Evolutionary conservation across 2,329 filamentous ascomycete species (phyloP), one percentile per base, ranked within the genome.

Genomic region (Trichoderma lentiforme): DNA sequence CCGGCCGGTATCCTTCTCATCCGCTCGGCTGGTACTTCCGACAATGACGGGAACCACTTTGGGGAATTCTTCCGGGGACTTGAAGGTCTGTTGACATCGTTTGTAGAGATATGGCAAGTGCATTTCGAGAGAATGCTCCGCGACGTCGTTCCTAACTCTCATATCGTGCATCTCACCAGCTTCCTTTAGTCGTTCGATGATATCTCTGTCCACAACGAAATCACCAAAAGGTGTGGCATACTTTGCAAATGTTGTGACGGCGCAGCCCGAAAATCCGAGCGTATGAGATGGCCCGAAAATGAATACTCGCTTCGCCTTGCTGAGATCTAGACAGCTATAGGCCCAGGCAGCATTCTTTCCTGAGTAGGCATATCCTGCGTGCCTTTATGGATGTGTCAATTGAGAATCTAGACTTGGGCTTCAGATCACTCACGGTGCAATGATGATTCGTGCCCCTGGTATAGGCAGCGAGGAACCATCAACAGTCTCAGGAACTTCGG

Each of bases 51-150:
- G 96, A 0, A 98, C 87, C 4, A 99, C 87, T 7, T 87, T 88
- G 0, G 95, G 94, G 76, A 92, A 93, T 4, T 86, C 78, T 1
- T 87, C 82, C 0, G 82, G 78, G 0, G 84, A 82, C 0, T 81
- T 82, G 73, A 88, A 87, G 0, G 84, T 85, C 72, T 85, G 83
- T 65, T 86, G 78, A 3, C 90, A 86, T 68, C 93, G 89, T 79
- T 95, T 94, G 85, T 94, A 95, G 74, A 98, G 92, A 78, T 97
- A 98, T 0, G 96, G 95, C 9, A 98, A 86, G 76, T 99, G 96
- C 92, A 99, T 97, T 84, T 99, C 96, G 2, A 98, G 87, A 66
- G 93, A 97, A 82, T 99, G 96, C 82, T 99, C 96, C 6, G 88
- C 87, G 73, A 94, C 88, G 78, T 99, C 96, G 6, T 90, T 85